These are phyloP conservation scores for Fusarium clavum DNA, from an alignment of 2,329 filamentous ascomycete species.

Conservation along the genomic window DNA sequence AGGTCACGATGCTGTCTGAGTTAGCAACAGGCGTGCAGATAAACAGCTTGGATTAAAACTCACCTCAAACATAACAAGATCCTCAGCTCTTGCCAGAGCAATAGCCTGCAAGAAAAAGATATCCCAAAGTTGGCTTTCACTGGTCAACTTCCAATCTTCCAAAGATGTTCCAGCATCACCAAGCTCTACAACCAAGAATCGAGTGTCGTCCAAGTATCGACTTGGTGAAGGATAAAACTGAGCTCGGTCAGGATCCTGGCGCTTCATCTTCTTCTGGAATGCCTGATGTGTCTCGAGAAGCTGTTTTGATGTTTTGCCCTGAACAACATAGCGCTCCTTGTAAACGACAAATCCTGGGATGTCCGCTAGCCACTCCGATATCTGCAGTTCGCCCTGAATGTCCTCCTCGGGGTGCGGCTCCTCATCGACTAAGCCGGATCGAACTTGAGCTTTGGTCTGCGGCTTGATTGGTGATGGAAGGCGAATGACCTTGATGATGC, in stretches of 20 bases:
- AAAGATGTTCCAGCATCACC: conserved; percentile 71
- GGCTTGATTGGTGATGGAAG: conserved; percentile 68
- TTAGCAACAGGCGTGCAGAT: conserved; percentile 13
- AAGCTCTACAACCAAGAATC: conserved; percentile 71
- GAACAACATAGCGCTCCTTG: conserved; percentile 71
- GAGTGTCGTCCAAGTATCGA: conserved; percentile 67
- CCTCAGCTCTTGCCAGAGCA: conserved; percentile 70
- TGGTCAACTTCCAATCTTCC: conserved; percentile 66
- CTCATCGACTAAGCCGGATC: conserved; percentile 67
- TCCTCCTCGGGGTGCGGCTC: conserved; percentile 66
- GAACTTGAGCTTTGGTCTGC: conserved; percentile 67
- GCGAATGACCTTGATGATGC: conserved; percentile 74
- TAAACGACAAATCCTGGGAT: conserved; percentile 74
- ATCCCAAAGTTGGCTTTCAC: conserved; percentile 69
- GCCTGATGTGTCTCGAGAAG: conserved; percentile 70
- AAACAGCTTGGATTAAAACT: conserved; percentile 3
- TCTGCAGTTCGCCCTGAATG: conserved; percentile 68
- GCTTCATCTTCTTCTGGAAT: conserved; percentile 66
- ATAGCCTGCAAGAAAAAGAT: conserved; percentile 71
- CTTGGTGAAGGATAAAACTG: conserved; percentile 73
- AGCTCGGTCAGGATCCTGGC: conserved; percentile 65
- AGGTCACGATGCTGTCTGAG: conserved; percentile 68
- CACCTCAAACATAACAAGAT: conserved; percentile 70
- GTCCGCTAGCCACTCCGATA: conserved; percentile 72
- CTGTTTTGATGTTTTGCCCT: conserved; percentile 64